Evolutionary conservation across 2,329 filamentous ascomycete species (phyloP), one percentile per base, ranked within the genome.

Genomic region (Sclerotinia sclerotiorum): DNA sequence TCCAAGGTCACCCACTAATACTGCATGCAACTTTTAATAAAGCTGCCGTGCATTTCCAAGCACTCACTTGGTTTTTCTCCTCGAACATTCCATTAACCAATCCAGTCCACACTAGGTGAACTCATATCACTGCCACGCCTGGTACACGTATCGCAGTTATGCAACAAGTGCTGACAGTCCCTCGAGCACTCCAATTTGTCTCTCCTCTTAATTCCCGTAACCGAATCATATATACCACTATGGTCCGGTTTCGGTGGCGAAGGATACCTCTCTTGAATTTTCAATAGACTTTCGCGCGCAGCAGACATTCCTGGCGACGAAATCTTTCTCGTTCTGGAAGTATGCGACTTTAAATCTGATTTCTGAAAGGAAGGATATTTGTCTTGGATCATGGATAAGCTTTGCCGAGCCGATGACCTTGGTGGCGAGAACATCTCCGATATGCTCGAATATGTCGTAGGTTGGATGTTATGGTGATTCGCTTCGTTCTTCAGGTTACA

Each of bases 21-120:
- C 19, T 42, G 15, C n/a, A 27, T 39, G 5, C 15, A 10, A 11
- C 10, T 52, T 19, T 21, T 5, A 27, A 27, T 27, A 51, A 27
- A n/a, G 13, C 15, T 27, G 15, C 5, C 4, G 27, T 39, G 4
- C 15, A 39, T 39, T 17, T 51, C 15, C 13, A 27, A 63, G n/a
- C 21, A 4, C 4, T 21, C 10, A 51, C 51, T 21, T 15, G 21
- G 46, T 27, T 21, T 7, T 27, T 51, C 3, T 35, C 29, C 21
- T 24, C n/a, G 11, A 27, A 17, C 46, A 21, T 39, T 6, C 48
- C n/a, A 42, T 70, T 60, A 73, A 35, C 68, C 69, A 69, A 73
- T 73, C 71, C 72, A 75, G 66, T 74, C 73, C 19, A 74, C 64
- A 67, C 71, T 73, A 27, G 70, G 70, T 39, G 55, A 63, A 39